Evolutionary conservation across 2,329 filamentous ascomycete genomes (phyloP).

Genomic region (Venturiaceae sp.): DNA sequence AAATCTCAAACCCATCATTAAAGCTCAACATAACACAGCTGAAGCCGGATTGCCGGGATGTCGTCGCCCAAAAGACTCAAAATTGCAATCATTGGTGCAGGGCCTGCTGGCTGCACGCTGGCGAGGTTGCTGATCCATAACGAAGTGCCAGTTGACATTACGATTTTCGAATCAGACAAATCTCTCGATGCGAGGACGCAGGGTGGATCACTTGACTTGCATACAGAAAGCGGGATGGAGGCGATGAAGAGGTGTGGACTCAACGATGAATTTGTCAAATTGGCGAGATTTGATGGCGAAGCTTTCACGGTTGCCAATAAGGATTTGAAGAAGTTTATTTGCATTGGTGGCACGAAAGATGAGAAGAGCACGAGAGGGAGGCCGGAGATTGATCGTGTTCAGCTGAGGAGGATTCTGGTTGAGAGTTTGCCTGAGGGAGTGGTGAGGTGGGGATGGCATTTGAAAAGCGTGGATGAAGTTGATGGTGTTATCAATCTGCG

Average conservation of each 20-base stretch:
- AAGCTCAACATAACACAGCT: no score
- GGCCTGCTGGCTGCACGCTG: slow-evolving; percentile 20
- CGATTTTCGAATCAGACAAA: slow-evolving; percentile 16
- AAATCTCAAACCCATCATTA: no score
- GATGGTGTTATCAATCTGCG: background rate
- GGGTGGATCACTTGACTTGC: slow-evolving; percentile 22
- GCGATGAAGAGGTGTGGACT: slow-evolving; percentile 20
- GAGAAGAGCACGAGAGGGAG: slow-evolving; percentile 2
- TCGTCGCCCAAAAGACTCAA: background rate
- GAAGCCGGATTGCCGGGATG: no score
- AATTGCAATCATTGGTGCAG: slow-evolving; percentile 23
- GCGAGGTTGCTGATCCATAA: slow-evolving; percentile 18
- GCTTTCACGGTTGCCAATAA: slow-evolving; percentile 4
- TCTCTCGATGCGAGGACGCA: slow-evolving; percentile 7
- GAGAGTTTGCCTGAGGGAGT: slow-evolving; percentile 21
- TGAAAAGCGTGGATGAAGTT: slow-evolving; percentile 11
- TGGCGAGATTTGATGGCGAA: slow-evolving; percentile 18
- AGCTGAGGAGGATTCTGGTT: slow-evolving; percentile 27
- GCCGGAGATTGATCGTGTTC: slow-evolving; percentile 32
- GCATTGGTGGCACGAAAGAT: slow-evolving; percentile 5
- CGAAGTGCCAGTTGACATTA: slow-evolving; percentile 14
- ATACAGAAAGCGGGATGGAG: slow-evolving; percentile 17
- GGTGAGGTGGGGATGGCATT: slow-evolving; percentile 22
- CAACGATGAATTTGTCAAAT: slow-evolving; percentile 16
- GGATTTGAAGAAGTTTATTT: slow-evolving; percentile 2